Evolutionary conservation across 768 basidiomycete genomes (phyloP).

Genomic region (Tricholoma bakamatsutake): DNA sequence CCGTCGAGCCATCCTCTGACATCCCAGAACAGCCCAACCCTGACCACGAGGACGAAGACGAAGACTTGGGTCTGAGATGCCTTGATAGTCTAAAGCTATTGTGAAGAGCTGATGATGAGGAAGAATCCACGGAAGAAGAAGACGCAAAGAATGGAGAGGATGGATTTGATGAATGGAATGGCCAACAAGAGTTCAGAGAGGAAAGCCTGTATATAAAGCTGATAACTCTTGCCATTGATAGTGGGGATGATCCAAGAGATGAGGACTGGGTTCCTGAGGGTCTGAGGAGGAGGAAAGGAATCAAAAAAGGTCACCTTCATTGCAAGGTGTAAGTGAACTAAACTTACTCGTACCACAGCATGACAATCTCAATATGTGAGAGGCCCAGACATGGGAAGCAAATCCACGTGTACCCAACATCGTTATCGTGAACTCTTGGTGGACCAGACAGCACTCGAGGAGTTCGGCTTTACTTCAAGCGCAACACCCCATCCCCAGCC

Average conservation of each 20-base stretch:
- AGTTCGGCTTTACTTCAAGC: background rate
- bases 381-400: slow-evolving; percentile 9
- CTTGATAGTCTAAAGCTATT: background rate
- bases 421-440: slow-evolving; percentile 1
- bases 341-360: background rate
- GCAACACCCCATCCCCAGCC: no score
- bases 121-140: background rate
- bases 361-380: background rate
- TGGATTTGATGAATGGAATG: slow-evolving; percentile 1
- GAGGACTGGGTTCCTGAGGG: slow-evolving; percentile 3
- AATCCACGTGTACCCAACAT: slow-evolving; percentile 4
- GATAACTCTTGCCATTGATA: slow-evolving; percentile 1
- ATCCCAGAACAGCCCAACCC: background rate
- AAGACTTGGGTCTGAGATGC: background rate
- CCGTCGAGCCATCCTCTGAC: background rate
- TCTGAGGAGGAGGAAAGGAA: background rate
- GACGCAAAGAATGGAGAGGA: background rate
- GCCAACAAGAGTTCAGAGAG: background rate
- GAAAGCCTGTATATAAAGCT: background rate
- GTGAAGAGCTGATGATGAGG: background rate
- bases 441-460: slow-evolving; percentile 1
- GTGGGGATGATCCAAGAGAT: slow-evolving; percentile 6
- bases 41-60: background rate
- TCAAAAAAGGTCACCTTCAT: background rate
- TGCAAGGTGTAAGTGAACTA: background rate